Evolutionary conservation across 176 grass and related monocot species (phyloP).

Genomic region (Musa beccarii): DNA sequence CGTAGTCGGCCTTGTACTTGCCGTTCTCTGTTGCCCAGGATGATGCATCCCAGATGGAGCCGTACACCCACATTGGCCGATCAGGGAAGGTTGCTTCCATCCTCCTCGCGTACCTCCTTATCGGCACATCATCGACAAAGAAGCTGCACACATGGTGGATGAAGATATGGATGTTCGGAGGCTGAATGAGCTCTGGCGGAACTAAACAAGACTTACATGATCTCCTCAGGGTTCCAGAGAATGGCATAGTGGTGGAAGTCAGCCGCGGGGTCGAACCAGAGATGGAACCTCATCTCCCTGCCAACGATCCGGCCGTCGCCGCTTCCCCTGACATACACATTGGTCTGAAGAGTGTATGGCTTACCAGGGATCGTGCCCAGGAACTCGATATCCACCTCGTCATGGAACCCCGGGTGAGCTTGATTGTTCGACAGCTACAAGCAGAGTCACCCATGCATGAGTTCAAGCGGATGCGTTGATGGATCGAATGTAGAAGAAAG

Average conservation of each 20-base stretch:
- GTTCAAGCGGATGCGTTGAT: not conserved
- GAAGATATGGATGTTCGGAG: not conserved
- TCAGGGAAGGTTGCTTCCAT: not conserved
- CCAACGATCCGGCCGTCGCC: slow-evolving; percentile 14
- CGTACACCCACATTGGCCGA: slow-evolving; percentile 6
- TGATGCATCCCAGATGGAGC: slow-evolving; percentile 12
- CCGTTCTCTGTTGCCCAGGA: slow-evolving; percentile 3
- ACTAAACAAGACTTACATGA: not conserved
- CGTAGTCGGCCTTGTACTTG: slow-evolving; percentile 9
- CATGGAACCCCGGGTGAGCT: slow-evolving; percentile 17
- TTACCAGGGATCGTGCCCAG: slow-evolving; percentile 4
- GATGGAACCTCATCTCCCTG: slow-evolving; percentile 20
- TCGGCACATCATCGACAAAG: slow-evolving; percentile 1
- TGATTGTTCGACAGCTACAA: slow-evolving; percentile 9
- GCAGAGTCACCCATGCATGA: not conserved
- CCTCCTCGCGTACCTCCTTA: slow-evolving; percentile 5
- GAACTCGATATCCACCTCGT: slow-evolving; percentile 17
- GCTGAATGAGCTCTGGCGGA: not conserved
- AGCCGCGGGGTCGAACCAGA: slow-evolving; percentile 6
- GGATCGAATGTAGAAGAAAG: not conserved
- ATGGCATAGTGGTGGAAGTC: slow-evolving; percentile 13
- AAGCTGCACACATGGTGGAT: not conserved
- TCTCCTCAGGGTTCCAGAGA: slow-evolving; percentile 16
- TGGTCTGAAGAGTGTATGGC: slow-evolving; percentile 18
- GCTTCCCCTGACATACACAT: slow-evolving; percentile 11